phyloP scores from a whole-genome alignment of 2,329 filamentous ascomycete species.

The Aschersonia sp. region DNA sequence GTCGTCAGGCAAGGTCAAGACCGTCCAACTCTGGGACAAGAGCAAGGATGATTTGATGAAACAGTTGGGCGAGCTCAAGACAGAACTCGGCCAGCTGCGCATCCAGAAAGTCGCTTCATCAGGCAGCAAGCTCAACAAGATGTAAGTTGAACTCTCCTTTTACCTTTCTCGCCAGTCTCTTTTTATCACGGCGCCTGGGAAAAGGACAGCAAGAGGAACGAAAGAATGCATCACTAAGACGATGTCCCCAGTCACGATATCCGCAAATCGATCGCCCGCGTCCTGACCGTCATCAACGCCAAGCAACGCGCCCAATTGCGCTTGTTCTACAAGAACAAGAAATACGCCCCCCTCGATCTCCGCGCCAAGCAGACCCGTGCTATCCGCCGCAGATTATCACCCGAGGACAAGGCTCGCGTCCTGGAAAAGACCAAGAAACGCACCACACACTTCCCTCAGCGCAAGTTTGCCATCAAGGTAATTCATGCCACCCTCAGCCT shows the following conservation, averaged over 20 bases:
- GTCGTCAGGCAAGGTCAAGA: constrained; percentile 66
- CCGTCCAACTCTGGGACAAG: constrained; percentile 95
- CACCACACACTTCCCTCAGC: constrained; percentile 88
- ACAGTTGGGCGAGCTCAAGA: constrained; percentile 90
- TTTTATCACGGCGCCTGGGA: too few species aligned
- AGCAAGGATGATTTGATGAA: constrained; percentile 96
- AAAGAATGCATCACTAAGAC: not conserved
- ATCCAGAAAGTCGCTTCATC: constrained; percentile 98
- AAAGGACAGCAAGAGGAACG: too few species aligned
- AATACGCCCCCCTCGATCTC: constrained; percentile 97
- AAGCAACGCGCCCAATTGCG: constrained; percentile 97
- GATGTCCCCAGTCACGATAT: constrained; percentile 64
- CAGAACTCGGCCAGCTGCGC: constrained; percentile 87
- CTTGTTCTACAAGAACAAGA: constrained; percentile 99
- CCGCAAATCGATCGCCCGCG: constrained; percentile 97
- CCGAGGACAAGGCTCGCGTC: constrained; percentile 71
- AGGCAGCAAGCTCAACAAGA: constrained; percentile 91
- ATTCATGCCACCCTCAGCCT: not conserved
- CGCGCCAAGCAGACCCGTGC: constrained; percentile 96
- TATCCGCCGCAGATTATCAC: constrained; percentile 87
- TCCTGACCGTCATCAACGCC: constrained; percentile 98
- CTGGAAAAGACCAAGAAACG: constrained; percentile 97
- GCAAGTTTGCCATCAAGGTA: constrained; percentile 99
- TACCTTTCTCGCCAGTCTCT: too few species aligned
- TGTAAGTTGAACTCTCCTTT: constrained; percentile 44